These are phyloP conservation scores for Candida coleopterorum DNA, from an alignment of 805 yeast species.

Conservation along the genomic window DNA sequence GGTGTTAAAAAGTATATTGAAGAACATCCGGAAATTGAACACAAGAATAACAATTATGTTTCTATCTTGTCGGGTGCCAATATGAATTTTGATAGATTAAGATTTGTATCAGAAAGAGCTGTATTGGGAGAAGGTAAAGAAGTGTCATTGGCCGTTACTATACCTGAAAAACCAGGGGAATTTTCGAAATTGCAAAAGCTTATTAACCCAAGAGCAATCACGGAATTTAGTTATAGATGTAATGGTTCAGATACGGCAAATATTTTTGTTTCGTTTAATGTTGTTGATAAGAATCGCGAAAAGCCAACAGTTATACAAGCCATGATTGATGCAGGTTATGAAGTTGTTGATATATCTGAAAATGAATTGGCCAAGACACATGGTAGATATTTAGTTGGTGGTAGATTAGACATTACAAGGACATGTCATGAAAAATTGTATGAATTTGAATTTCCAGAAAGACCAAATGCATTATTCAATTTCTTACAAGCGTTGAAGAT, in stretches of 20 bases:
- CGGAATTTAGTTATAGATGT: conserved; percentile 91
- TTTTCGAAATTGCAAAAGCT: conserved; percentile 71
- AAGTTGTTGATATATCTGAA: conserved; percentile 78
- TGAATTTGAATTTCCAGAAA: conserved; percentile 93
- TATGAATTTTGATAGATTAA: conserved; percentile 93
- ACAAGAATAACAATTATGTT: conserved; percentile 64
- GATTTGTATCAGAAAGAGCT: conserved; percentile 96
- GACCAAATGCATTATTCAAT: conserved; percentile 87
- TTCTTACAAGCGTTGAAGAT: conserved; percentile 68
- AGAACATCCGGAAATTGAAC: conserved; percentile 65
- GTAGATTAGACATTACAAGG: conserved; percentile 45
- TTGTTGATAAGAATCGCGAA: conserved; percentile 71
- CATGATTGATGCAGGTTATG: conserved; percentile 47
- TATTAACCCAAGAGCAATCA: conserved; percentile 82
- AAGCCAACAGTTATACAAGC: conserved; percentile 56
- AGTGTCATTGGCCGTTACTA: conserved; percentile 82
- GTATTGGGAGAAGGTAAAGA: conserved; percentile 98
- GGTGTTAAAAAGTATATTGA: conserved; percentile 83
- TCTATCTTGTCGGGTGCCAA: conserved; percentile 95
- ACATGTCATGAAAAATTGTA: conserved; percentile 72
- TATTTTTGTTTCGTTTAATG: conserved; percentile 85
- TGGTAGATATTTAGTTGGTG: conserved; percentile 95
- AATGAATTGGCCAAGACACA: conserved; percentile 95
- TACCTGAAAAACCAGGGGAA: conserved; percentile 92
- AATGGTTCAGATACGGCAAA: conserved; percentile 55